A percentile compares a stretch with the other conserved stretches of the same genome.
Conservation (phyloP, 73 alveolate genomes). For the Paramecium sexaurelia region DNA sequence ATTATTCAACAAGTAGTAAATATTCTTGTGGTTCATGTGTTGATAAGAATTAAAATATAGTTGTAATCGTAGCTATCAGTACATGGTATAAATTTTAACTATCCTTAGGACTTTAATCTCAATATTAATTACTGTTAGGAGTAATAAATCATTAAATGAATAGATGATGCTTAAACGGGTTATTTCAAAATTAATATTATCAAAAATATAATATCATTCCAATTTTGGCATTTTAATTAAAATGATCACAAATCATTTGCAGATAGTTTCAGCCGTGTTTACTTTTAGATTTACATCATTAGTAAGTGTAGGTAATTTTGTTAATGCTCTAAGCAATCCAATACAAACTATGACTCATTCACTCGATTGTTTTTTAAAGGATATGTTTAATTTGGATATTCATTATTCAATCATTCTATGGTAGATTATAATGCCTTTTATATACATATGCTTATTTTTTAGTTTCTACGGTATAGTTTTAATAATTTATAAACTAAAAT, state of each 20-base stretch:
- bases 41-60: neutral
- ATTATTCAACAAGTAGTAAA: slow-evolving; percentile 30
- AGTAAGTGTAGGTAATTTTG: neutral
- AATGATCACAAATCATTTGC: neutral
- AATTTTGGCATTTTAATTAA: neutral
- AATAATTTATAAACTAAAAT: neutral
- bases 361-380: neutral
- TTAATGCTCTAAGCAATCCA: neutral
- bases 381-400: neutral
- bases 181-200: too few species aligned
- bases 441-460: neutral
- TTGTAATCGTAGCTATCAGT: neutral
- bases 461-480: neutral
- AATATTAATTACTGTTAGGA: neutral
- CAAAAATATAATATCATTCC: neutral
- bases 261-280: neutral
- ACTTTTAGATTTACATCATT: neutral
- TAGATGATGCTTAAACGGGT: neutral
- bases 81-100: neutral
- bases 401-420: neutral
- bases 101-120: neutral
- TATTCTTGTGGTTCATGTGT: slow-evolving; percentile 35
- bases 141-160: neutral
- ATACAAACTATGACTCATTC: neutral
- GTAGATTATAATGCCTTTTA: neutral